Percentiles rank a stretch among this genome's conserved stretches.
phyloP scores from a whole-genome alignment of 2,329 filamentous ascomycete genomes.

The Penicillium sp. region DNA sequence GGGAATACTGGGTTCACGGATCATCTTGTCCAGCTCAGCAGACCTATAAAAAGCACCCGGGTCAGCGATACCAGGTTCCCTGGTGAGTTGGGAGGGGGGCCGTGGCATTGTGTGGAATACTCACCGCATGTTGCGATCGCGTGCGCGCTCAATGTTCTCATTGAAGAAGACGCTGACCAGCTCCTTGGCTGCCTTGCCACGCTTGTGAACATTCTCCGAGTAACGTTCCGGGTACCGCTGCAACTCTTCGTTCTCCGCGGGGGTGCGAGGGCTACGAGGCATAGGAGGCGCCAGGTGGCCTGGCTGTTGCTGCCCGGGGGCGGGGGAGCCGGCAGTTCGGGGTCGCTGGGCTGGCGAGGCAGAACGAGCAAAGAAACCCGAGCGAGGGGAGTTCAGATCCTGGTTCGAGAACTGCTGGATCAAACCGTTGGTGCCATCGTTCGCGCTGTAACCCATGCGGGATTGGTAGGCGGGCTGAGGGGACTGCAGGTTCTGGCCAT shows the following conservation, averaged over 20 bases:
- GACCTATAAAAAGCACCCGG: conserved; percentile 66
- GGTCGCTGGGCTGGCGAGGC: conserved; percentile 67
- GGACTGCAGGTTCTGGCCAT: conserved; percentile 45
- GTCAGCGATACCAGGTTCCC: neutral
- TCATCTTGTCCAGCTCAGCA: conserved; percentile 79
- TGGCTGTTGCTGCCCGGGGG: conserved; percentile 52
- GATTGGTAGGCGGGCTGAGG: conserved; percentile 48
- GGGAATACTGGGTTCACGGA: conserved; percentile 66
- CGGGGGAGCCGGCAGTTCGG: conserved; percentile 63
- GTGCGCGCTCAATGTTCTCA: conserved; percentile 90
- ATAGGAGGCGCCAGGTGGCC: conserved; percentile 64
- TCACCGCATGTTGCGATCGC: conserved; percentile 88
- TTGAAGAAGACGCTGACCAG: conserved; percentile 79
- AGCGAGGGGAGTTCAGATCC: conserved; percentile 68
- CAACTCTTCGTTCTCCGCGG: conserved; percentile 61
- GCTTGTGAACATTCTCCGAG: conserved; percentile 74
- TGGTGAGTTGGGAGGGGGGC: no score
- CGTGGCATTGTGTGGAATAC: no score
- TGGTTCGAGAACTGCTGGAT: conserved; percentile 96
- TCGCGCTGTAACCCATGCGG: conserved; percentile 50
- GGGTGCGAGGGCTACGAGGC: conserved; percentile 48
- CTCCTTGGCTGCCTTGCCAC: conserved; percentile 57
- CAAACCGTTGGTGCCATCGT: conserved; percentile 80
- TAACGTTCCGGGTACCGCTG: conserved; percentile 73
- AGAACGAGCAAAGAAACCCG: conserved; percentile 59